Evolutionary conservation across 768 basidiomycete species (phyloP), one percentile per base, ranked within the genome.

Genomic region (Boletus edulis): DNA sequence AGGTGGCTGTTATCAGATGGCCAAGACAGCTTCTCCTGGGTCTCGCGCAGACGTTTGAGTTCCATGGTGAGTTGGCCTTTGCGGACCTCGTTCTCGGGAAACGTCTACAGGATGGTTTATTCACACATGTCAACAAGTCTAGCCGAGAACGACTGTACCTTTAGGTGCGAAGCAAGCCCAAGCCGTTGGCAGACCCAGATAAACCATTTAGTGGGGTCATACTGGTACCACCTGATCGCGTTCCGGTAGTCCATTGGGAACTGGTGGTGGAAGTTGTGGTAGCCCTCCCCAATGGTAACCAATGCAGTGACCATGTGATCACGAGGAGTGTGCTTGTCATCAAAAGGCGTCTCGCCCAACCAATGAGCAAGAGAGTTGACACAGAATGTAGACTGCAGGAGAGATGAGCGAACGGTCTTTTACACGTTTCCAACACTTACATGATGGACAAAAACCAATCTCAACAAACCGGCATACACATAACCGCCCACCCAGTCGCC

Each of bases 211-310:
- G 94, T 94, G 4, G 92, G 92, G 67, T 94, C 91, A 65, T 93
- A 94, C 69, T 94, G 92, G 68, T 84, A 84, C 85, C 86, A 87
- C 72, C 80, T 92, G 79, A 96, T 93, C 53, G 94, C 94, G 66
- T 96, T 96, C 24, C 94, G 83, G 77, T 94, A 98, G 72, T 98
- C 94, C 90, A 93, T 93, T 8, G 94, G 94, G 83, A 96, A 96
- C 55, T 83, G 84, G 67, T 98, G 94, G 76, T 98, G 94, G 83
- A 96, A 96, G 74, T 98, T 98, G 79, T 98, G 94, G 77, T 98
- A 98, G 15, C 94, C 94, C 72, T 98, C 94, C 51, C 94, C 94
- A 65, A 95, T 86, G 37, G 94, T 97, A 57, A 85, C 87, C 31
- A 97, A 76, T 3, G 94, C 94, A 31, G 94, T 95, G 68, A 95